Base-by-base conservation (phyloP, 768 basidiomycete species). In the Collybia mongolica region DNA sequence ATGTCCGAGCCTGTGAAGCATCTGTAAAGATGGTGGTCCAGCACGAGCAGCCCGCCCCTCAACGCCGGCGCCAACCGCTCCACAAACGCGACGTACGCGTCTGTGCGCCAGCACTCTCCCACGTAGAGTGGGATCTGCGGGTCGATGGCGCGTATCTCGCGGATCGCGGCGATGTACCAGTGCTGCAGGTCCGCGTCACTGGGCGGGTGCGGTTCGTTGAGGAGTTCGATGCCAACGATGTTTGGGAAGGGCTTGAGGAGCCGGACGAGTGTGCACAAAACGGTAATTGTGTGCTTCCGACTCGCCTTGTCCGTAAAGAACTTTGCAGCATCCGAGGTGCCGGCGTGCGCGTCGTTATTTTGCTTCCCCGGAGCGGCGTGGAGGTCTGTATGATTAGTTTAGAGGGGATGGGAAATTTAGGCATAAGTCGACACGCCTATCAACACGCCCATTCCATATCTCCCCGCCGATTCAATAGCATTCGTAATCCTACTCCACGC, bases 1-100 rank as follows among this genome's bases (percentile, higher is more conserved):
- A 66, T 77, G 63, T 93, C 91, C 1, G 68, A 68, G 0, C 63
- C 53, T 0, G 87, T 88, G 64, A 91, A 90, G 65, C 88, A 90
- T 20, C 91, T 80, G 60, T 93, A 93, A 18, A 93, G 75, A 60
- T 93, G 91, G 56, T 91, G 88, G 63, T 93, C 91, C 36, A 92
- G 70, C 12, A 86, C 81, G 17, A 83, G 70, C 23, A 81, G 79
- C 15, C 23, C 44, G 14, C 36, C 32, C n/a, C 8, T 36, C 32
- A 22, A 15, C 7, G 47, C 48, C 9, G 49, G 57, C 8, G 56
- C 44, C 7, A 40, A 64, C 40, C 54, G 66, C 5, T 69, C 65
- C 58, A 83, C 69, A 58, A 78, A 88, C 7, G 74, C 68, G 14
- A 83, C 74, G 56, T 89, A 92, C 47, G 78, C 69, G 22, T 83